Evolutionary conservation across 108 stramenopile species (phyloP).

Genomic region (Nitzschia sp.): DNA sequence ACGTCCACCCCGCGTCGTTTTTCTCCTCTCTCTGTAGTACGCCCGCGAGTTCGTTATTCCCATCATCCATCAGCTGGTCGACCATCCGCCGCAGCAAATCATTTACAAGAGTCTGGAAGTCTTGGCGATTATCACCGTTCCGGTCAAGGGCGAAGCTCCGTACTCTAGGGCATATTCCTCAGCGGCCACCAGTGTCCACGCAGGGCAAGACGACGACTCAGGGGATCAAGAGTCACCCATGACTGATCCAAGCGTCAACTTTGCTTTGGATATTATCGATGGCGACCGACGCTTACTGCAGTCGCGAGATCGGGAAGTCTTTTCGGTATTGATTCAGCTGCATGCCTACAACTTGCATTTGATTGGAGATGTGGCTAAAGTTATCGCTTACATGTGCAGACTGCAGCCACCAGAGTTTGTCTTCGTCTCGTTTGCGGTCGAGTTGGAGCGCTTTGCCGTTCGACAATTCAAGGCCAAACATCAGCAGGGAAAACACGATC

Average conservation of each 20-base stretch:
- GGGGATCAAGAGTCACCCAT: slow-evolving; percentile 39
- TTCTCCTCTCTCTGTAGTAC: slow-evolving; percentile 44
- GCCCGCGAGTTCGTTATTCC: slow-evolving; percentile 82
- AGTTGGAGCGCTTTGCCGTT: slow-evolving; percentile 68
- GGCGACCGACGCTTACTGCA: slow-evolving; percentile 39
- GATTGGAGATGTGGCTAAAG: slow-evolving; percentile 67
- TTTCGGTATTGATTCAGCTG: slow-evolving; percentile 72
- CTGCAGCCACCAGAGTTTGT: slow-evolving; percentile 89
- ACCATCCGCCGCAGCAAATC: slow-evolving; percentile 79
- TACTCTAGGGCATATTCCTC: slow-evolving; percentile 10
- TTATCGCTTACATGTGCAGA: slow-evolving; percentile 79
- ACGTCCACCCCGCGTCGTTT: neutral
- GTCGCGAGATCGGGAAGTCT: slow-evolving; percentile 81
- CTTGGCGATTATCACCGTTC: slow-evolving; percentile 78
- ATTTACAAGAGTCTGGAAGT: slow-evolving; percentile 86
- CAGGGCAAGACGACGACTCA: slow-evolving; percentile 2
- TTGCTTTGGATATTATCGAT: slow-evolving; percentile 73
- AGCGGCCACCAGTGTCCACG: neutral
- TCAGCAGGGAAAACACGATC: slow-evolving; percentile 1
- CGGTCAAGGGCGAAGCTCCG: slow-evolving; percentile 57
- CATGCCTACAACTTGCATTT: slow-evolving; percentile 69
- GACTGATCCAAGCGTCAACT: slow-evolving; percentile 61
- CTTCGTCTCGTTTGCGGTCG: slow-evolving; percentile 79
- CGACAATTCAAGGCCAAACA: neutral
- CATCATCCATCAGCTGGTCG: slow-evolving; percentile 83